Percentiles rank a stretch among this genome's conserved stretches.
Evolutionary conservation across 371 early-diverging fungal species (phyloP).

Genomic region (Apophysomyces sp.): DNA sequence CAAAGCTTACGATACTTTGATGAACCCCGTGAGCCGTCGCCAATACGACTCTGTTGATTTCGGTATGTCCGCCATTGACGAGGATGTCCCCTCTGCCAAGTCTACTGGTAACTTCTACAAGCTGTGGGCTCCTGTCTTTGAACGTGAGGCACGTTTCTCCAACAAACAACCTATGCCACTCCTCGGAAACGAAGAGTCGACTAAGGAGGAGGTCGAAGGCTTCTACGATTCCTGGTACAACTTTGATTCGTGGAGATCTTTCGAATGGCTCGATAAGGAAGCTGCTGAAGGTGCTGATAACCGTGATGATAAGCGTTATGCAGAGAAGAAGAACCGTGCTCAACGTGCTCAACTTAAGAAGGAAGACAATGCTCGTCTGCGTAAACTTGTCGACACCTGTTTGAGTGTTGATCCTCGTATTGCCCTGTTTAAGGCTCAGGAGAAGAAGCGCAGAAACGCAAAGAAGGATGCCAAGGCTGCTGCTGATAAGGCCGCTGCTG

Average conservation of each 20-base stretch:
- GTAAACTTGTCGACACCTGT: slow-evolving; percentile 84
- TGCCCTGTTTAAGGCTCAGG: slow-evolving; percentile 85
- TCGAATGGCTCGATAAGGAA: slow-evolving; percentile 98
- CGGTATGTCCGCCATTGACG: slow-evolving; percentile 55
- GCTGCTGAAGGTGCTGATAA: slow-evolving; percentile 85
- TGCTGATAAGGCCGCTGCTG: slow-evolving; percentile 68
- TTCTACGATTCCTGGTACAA: slow-evolving; percentile 98
- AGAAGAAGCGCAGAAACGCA: slow-evolving; percentile 84
- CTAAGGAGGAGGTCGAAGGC: slow-evolving; percentile 82
- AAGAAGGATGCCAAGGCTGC: slow-evolving; percentile 87
- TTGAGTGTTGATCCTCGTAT: slow-evolving; percentile 90
- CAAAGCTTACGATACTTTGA: slow-evolving; percentile 95
- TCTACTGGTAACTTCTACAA: slow-evolving; percentile 87
- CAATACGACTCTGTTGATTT: slow-evolving; percentile 98
- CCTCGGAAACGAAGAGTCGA: slow-evolving; percentile 73
- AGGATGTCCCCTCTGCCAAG: slow-evolving; percentile 70
- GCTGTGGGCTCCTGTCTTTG: slow-evolving; percentile 86
- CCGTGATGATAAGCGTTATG: slow-evolving; percentile 95
- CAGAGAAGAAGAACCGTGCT: slow-evolving; percentile 95
- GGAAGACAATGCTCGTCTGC: slow-evolving; percentile 93
- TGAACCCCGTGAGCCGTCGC: slow-evolving; percentile 88
- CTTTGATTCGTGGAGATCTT: slow-evolving; percentile 97
- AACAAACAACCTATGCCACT: slow-evolving; percentile 82
- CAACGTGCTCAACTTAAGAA: slow-evolving; percentile 92
- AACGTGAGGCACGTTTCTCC: slow-evolving; percentile 91